Evolutionary conservation across 139 green algal genomes (phyloP), one percentile per base, ranked within the genome.

Genomic region (Nannochloris sp.): DNA sequence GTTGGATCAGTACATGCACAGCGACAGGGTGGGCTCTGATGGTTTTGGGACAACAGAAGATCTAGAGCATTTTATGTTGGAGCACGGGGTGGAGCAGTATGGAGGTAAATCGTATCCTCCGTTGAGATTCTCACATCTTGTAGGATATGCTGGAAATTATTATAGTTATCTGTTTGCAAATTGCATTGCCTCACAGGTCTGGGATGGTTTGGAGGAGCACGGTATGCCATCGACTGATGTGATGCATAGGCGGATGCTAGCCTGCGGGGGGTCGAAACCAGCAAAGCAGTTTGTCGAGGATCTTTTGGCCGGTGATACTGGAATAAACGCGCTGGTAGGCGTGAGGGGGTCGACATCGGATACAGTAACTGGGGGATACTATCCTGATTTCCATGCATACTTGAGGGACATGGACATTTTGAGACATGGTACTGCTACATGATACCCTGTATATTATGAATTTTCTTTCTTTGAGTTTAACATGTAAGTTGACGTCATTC

Each of bases 141-240:
- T 87, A 3, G 85, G 84, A 27, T 95, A 95, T 53, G 88, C 81
- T 2, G 84, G 72, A 21, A 70, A 71, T 40, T 95, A 95, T 70
- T 94, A 94, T 74, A 69, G 61, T 19, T 95, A 95, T 66, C 57
- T 89, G 4, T 92, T 88, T 53, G 85, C 86, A 7, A 64, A 83
- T 14, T 82, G 68, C 64, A 71, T 95, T 48, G 69, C 85, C 1
- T 69, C 81, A 1, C 48, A 68, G 5, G 49, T 91, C 1, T 95
- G 87, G 87, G 7, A 74, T 14, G 65, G 56, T 14, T 15, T 16
- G 48, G 7, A 16, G n/a, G 44, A 57, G 7, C 10, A 51, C 27
- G 14, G 18, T 48, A 23, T 16, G 23, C 34, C 40, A 18, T 64
- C 57, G 5, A 65, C 64, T 4, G 55, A 67, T 51, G 24, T 65